phyloP scores from a whole-genome alignment of 164 flowering plant species.

The Tinospora cordifolia region DNA sequence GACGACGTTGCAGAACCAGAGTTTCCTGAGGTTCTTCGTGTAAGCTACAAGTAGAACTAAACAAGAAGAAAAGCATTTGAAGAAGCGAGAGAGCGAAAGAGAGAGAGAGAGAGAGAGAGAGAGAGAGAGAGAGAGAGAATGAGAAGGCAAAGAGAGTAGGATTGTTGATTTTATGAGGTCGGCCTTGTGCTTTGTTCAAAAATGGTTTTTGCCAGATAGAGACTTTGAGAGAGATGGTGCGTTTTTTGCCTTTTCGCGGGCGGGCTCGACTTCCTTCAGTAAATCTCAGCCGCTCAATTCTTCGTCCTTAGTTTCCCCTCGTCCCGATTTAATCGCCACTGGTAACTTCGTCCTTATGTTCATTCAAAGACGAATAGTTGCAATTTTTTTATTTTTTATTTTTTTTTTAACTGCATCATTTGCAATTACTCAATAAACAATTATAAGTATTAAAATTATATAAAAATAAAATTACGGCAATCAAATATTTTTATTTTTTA shows the following conservation, averaged over 20 bases:
- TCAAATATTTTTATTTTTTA: too few species aligned
- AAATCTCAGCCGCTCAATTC: slow-evolving; percentile 5
- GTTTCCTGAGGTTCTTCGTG: slow-evolving; percentile 12
- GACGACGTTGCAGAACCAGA: slow-evolving; percentile 18
- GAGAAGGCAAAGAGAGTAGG: neutral
- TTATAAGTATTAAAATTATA: too few species aligned
- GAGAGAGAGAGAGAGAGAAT: neutral
- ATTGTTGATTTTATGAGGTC: neutral
- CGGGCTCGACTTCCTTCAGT: neutral
- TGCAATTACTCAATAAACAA: too few species aligned
- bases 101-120: slow-evolving; percentile 2
- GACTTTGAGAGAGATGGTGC: neutral
- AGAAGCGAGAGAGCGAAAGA: neutral
- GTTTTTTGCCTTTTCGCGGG: neutral
- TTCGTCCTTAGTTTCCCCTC: neutral
- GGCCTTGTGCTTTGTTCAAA: neutral
- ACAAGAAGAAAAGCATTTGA: slow-evolving; percentile 3
- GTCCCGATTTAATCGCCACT: neutral
- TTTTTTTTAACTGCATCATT: too few species aligned
- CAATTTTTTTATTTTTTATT: too few species aligned
- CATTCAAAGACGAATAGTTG: too few species aligned
- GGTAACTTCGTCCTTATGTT: too few species aligned
- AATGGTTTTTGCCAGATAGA: neutral
- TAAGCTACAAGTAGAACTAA: neutral
- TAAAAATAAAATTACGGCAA: too few species aligned